Base-by-base conservation (phyloP, 2,329 filamentous ascomycete genomes). In the Cryphonectria parasitica region DNA sequence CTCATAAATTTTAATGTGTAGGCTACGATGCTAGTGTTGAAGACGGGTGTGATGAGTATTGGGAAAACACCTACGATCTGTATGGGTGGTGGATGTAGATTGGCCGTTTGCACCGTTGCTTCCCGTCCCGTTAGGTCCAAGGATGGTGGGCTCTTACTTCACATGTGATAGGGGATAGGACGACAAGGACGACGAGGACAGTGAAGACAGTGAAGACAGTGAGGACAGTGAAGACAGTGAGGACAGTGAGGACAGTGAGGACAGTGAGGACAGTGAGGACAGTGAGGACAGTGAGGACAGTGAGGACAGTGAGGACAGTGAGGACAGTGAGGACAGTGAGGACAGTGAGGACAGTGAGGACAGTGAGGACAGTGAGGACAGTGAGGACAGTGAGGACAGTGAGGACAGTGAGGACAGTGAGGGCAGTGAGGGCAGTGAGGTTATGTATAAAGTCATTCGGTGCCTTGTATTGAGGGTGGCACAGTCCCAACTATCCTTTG, bases 391-490 rank as follows among this genome's bases (percentile, higher is more conserved):
- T 39, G 36, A 39, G 10, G 36, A 39, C 36, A 39, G 36, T 39
- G 36, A 39, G 36, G 36, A 39, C 36, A 39, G 36, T 39, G 36
- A 39, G 36, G 36, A 39, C 36, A 39, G 36, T 39, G 36, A 39
- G 36, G 36, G 11, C 36, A 39, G 36, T 39, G 19, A 49, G 45
- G 45, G 10, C 17, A 45, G 34, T 34, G 6, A 36, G 25, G 31
- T 36, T 8, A 6, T 19, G 11, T 58, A 31, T 17, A 19, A 22
- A 19, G 54, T 58, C 54, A 31, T 19, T 19, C 54, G 54, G 25
- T 31, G 54, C 54, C 25, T 58, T 58, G 54, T 5, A 58, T 58
- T 58, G 54, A 58, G 54, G 54, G 54, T 25, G n/a, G 52, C 52
- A 56, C 52, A 25, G 25, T 28, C 52, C 52, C 52, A 56, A 56